Evolutionary conservation across 1,284 basidiomycete species (phyloP).

Genomic region (Fomitopsis betulina): DNA sequence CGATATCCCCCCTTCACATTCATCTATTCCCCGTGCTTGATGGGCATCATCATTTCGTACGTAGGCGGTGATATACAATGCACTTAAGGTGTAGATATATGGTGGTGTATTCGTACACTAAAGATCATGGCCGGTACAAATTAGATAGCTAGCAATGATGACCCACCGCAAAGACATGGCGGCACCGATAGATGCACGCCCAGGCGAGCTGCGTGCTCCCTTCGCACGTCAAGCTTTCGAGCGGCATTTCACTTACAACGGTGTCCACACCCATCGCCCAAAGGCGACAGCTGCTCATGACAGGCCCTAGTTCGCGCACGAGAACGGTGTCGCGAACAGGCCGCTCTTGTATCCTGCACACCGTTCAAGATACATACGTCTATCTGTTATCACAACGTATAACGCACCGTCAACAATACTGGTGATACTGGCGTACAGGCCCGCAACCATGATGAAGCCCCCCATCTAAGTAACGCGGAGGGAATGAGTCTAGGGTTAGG

Average conservation of each 20-base stretch:
- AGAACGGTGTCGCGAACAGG: conserved; percentile 17
- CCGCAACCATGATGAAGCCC: conserved; percentile 29
- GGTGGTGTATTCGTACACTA: background rate
- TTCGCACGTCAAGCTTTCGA: background rate
- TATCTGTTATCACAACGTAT: background rate
- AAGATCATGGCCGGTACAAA: background rate
- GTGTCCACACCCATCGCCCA: background rate
- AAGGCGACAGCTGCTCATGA: background rate
- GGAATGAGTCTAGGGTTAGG: conserved; percentile 9
- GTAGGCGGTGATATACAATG: background rate
- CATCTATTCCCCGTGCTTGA: no score
- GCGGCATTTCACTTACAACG: no score
- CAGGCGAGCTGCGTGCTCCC: background rate
- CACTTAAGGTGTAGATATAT: background rate
- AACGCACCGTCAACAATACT: conserved; percentile 25
- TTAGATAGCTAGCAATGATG: background rate
- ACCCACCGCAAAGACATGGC: background rate
- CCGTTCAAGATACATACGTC: background rate
- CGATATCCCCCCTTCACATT: background rate
- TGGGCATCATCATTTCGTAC: background rate
- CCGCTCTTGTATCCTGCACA: conserved; percentile 17
- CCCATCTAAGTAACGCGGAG: conserved; percentile 18
- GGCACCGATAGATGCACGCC: background rate
- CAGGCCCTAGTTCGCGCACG: conserved; percentile 13
- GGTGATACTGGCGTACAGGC: conserved; percentile 26